Evolutionary conservation across 495 filamentous ascomycete genomes (phyloP).

Genomic region (Hypoxylon subgilvum): DNA sequence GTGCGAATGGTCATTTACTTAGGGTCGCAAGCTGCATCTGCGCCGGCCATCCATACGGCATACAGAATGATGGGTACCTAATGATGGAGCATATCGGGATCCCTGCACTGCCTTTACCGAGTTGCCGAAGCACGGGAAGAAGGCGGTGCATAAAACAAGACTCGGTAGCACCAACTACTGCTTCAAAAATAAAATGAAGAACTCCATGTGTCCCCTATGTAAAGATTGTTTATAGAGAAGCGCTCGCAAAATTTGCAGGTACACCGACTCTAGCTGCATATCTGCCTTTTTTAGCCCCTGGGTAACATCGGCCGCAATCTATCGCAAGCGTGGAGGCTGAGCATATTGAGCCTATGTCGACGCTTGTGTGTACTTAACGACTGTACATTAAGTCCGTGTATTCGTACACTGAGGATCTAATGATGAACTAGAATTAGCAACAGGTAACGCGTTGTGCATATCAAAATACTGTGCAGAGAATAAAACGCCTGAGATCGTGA

Average conservation of each 20-base stretch:
- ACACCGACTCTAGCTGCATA: slow-evolving; percentile 6
- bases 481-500: too few relatives aligned
- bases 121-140: neutral
- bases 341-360: neutral
- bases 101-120: slow-evolving; percentile 16
- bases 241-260: too few relatives aligned
- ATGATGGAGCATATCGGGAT: slow-evolving; percentile 23
- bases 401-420: too few relatives aligned
- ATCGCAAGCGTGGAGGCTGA: slow-evolving; percentile 29
- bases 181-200: neutral
- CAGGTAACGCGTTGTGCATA: too few relatives aligned
- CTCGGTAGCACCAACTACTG: neutral
- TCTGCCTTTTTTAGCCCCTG: slow-evolving; percentile 1
- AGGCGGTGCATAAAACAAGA: slow-evolving; percentile 5
- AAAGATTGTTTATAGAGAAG: too few relatives aligned
- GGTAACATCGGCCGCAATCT: slow-evolving; percentile 25
- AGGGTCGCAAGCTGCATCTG: slow-evolving; percentile 24
- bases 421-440: too few relatives aligned
- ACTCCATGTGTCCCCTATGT: neutral
- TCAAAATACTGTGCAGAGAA: too few relatives aligned
- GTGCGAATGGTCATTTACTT: slow-evolving; percentile 1
- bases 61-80: too few relatives aligned
- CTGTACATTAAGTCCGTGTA: neutral
- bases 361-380: neutral
- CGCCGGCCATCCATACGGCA: slow-evolving; percentile 23